Evolutionary conservation across 345 rosid species (phyloP), one percentile per base, ranked within the genome.

Genomic region (Eutrema heterophyllum): DNA sequence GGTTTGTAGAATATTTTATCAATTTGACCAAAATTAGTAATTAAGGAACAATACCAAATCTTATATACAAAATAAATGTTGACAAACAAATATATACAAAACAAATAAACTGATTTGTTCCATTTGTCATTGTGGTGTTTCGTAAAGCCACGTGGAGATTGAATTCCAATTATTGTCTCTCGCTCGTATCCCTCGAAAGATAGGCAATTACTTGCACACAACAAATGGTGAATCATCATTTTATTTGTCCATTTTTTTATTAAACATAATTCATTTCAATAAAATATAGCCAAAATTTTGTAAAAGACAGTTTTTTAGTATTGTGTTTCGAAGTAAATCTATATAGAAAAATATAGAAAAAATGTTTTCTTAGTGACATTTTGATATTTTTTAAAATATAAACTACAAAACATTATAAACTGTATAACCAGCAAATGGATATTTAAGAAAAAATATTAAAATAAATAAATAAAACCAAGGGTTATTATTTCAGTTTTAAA

Each of bases 161-260:
- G 35, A 53, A 32, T 21, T 53, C 70, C 64, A 76, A 62, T 69
- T 16, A 76, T 62, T 60, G 74, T 58, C 53, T 74, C 30, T 49
- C 29, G 5, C 44, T 65, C 59, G 2, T 74, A 53, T 52, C 79
- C 62, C 56, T 52, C 9, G 57, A 53, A 12, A 27, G 51, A 44
- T 62, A 53, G 36, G 70, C 65, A 62, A 69, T 76, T 69, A 62
- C 79, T 76, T 76, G 79, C 79, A 76, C 79, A 53, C 79, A 76
- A 69, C 79, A 76, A 76, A 45, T 54, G 38, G 51, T 76, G 75
- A 76, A 26, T 76, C 79, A 76, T 62, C 75, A 15, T 45, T 60
- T 36, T 61, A 24, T 52, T 41, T 40, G 61, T 8, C 36, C 15
- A 4, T 7, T 55, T 33, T 70, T 65, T 35, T 26, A 24, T 43